Conservation (phyloP, 768 basidiomycete genomes). For the Kwoniella pini region DNA sequence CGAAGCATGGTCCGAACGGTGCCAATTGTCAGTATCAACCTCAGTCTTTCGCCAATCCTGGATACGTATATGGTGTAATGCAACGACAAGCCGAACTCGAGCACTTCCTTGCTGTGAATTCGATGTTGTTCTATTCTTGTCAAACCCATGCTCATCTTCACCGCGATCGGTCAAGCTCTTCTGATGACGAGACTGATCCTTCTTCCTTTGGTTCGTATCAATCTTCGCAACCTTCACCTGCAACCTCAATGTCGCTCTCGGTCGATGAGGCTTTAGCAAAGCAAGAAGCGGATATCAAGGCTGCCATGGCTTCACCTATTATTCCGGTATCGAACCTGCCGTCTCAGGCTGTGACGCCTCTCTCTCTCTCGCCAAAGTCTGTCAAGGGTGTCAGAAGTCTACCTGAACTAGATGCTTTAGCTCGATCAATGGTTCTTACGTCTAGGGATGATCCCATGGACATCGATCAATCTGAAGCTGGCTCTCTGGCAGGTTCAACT, state of each 20-base stretch:
- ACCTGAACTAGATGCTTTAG: conserved; percentile 31
- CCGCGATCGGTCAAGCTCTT: neutral
- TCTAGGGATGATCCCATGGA: conserved; percentile 28
- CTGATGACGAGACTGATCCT: conserved; percentile 18
- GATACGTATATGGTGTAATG: conserved; percentile 44
- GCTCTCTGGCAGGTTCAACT: conserved; percentile 12
- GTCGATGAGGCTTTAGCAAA: conserved; percentile 17
- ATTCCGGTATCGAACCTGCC: conserved; percentile 11
- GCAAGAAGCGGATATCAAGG: conserved; percentile 32
- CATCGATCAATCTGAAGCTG: conserved; percentile 24
- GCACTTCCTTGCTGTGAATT: conserved; percentile 15
- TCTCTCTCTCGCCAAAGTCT: conserved; percentile 22
- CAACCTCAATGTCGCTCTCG: conserved; percentile 18
- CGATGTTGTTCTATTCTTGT: conserved; percentile 32
- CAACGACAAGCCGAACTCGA: conserved; percentile 47
- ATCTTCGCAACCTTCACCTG: conserved; percentile 27
- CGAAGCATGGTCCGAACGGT: conserved; percentile 47
- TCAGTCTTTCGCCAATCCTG: conserved; percentile 44
- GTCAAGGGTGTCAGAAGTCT: conserved; percentile 21
- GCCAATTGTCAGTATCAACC: conserved; percentile 42
- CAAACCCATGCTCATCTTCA: neutral
- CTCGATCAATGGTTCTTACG: conserved; percentile 23
- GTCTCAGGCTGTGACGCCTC: neutral
- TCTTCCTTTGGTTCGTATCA: conserved; percentile 18
- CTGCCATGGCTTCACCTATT: conserved; percentile 41